A percentile compares a stretch with the other conserved stretches of the same genome.
Conservation (phyloP, 208 protist genomes). For the Trichomonas tenax region DNA sequence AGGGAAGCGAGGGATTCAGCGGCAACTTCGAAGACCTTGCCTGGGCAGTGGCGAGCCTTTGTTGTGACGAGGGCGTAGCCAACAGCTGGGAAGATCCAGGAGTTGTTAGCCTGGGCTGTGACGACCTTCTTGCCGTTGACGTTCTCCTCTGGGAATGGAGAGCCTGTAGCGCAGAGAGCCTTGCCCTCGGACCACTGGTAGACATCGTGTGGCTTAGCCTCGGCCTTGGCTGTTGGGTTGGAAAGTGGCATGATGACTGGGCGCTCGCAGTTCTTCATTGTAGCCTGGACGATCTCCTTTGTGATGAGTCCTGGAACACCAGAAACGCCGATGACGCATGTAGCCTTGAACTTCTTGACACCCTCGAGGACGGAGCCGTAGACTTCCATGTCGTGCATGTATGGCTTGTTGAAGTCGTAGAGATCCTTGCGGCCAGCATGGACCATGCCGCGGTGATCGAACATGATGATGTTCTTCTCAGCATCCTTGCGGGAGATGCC, state of each 20-base stretch:
- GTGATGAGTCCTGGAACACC: neutral
- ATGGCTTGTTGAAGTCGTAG: conserved; percentile 6
- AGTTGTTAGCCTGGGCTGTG: conserved; percentile 13
- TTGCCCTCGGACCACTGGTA: conserved; percentile 2
- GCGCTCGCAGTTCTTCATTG: neutral
- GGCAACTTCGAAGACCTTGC: too few species aligned
- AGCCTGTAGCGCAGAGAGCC: neutral
- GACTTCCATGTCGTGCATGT: neutral
- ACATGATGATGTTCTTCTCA: conserved; percentile 8
- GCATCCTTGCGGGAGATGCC: neutral
- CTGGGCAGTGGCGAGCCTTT: neutral
- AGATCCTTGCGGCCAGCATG: neutral
- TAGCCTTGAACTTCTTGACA: neutral
- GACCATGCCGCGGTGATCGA: neutral
- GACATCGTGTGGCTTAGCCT: neutral
- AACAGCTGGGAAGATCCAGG: conserved; percentile 16
- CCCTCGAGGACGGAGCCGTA: neutral
- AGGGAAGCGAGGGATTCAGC: neutral
- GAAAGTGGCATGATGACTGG: neutral
- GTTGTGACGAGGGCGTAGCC: neutral
- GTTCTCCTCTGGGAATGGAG: neutral
- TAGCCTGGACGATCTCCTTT: neutral
- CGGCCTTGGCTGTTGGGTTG: conserved; percentile 11
- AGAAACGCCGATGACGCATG: neutral
- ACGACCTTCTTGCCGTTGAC: neutral